A percentile compares a stretch with the other conserved stretches of the same genome.
phyloP scores from a whole-genome alignment of 139 green algal species.

The Trebouxia sp. region DNA sequence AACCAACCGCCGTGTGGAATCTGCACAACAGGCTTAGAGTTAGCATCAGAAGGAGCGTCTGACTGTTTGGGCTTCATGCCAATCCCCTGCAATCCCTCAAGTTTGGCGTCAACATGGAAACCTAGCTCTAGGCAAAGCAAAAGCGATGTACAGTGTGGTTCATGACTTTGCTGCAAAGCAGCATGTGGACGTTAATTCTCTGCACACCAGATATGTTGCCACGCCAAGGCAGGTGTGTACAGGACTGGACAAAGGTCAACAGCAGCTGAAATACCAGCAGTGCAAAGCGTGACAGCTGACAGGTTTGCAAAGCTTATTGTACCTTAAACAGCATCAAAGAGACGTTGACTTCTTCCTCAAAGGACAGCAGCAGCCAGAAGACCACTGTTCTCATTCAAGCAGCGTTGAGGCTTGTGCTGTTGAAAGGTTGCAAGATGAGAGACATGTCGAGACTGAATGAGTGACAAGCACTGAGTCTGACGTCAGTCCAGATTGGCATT shows the following conservation, averaged over 20 bases:
- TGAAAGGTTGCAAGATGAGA: background rate
- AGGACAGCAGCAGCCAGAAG: background rate
- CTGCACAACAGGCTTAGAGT: background rate
- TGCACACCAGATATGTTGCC: background rate
- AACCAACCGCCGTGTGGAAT: slow-evolving; percentile 30
- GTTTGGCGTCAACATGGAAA: background rate
- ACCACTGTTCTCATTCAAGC: background rate
- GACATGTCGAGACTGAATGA: too few species aligned
- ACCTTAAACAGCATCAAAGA: background rate
- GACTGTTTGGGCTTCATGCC: background rate
- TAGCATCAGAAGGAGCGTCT: background rate
- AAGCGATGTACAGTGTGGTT: background rate
- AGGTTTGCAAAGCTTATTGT: background rate
- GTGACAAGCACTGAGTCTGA: too few species aligned
- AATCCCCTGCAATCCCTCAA: background rate
- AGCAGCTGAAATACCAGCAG: too few species aligned
- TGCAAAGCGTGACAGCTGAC: too few species aligned
- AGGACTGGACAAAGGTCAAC: too few species aligned
- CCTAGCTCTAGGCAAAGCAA: background rate
- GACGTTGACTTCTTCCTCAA: background rate
- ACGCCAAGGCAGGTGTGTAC: too few species aligned
- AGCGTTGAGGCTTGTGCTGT: background rate
- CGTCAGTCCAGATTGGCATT: background rate
- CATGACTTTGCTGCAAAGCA: background rate
- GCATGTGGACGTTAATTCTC: too few species aligned